Base-by-base conservation (phyloP, 2,329 filamentous ascomycete species). In the Cordyceps javanica region DNA sequence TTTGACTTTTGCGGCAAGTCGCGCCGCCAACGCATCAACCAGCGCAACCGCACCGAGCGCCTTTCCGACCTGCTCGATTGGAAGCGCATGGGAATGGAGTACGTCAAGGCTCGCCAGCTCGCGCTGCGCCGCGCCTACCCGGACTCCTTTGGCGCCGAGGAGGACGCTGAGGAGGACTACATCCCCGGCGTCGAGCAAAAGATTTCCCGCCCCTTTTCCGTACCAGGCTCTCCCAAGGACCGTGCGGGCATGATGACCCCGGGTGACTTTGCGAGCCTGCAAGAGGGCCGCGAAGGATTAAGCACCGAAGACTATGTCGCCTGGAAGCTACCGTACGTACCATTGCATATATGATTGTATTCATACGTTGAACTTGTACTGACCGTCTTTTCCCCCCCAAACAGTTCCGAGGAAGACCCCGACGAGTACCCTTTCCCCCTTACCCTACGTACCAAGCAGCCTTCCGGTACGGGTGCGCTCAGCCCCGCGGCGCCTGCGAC, bases 51-150 rank as follows among this genome's bases (percentile, higher is more conserved):
- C 56, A 99, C 94, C 0, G 94, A 99, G 78, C 86, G 94, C 49
- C 78, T 99, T 56, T 96, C 91, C 68, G 94, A 99, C 70, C 79
- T 99, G 60, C 81, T 99, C 41, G 94, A 99, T 75, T 99, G 94
- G 94, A 97, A 97, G 82, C 84, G 94, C 51, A 99, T 99, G 94
- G 94, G 94, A 23, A 88, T 97, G 87, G 94, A 99, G 75, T 99
- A 99, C 69, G 91, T 97, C 75, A 99, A 97, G 79, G 94, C 94
- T 34, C 85, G 94, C 50, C 94, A 97, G 73, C 75, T 99, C 68
- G 94, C 94, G 25, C 79, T 99, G 62, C 82, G 94, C 67, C 84
- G 94, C 73, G 94, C 94, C 21, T 99, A 97, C 73, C 93, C 94
- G 51, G 80, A 82, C 54, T 93, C 91, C 3, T 99, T 96, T 71